These are phyloP conservation scores for Candida oleophila DNA, from an alignment of 805 yeast genomes.

Conservation along the genomic window DNA sequence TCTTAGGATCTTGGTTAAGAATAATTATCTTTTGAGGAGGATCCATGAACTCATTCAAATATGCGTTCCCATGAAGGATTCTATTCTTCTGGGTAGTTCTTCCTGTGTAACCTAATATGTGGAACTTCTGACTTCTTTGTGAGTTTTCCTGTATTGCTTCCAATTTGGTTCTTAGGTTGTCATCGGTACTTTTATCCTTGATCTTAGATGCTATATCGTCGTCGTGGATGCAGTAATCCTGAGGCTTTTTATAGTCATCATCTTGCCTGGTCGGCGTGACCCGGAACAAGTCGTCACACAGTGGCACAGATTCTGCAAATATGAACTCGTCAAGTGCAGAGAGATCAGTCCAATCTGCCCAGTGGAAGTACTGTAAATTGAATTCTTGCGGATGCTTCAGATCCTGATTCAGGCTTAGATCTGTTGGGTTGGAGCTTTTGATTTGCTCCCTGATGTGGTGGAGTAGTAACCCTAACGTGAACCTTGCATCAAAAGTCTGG, in stretches of 20 bases:
- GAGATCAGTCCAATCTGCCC: conserved; percentile 32
- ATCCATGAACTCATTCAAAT: conserved; percentile 41
- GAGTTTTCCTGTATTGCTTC: conserved; percentile 7
- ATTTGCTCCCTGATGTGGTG: conserved; percentile 15
- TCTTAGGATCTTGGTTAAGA: conserved; percentile 20
- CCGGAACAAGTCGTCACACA: conserved; percentile 16
- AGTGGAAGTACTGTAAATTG: conserved; percentile 20
- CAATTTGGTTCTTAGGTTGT: conserved; percentile 3
- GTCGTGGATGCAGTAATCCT: conserved; percentile 25
- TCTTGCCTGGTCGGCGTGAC: conserved; percentile 14
- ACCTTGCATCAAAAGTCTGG: conserved; percentile 27
- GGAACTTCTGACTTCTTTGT: conserved; percentile 34
- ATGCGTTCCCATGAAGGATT: conserved; percentile 36
- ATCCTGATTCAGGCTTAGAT: not conserved
- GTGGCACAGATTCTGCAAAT: conserved; percentile 12
- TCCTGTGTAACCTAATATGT: conserved; percentile 33
- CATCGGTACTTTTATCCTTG: conserved; percentile 1
- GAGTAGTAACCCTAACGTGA: conserved; percentile 22
- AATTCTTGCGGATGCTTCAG: not conserved
- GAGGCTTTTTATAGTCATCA: conserved; percentile 13
- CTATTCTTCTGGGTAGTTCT: conserved; percentile 27
- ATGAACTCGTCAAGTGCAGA: conserved; percentile 17
- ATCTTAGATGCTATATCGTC: conserved; percentile 14
- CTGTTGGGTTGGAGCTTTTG: conserved; percentile 12
- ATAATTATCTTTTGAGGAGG: conserved; percentile 33